Percentiles rank a stretch among this genome's conserved stretches.
Conservation (phyloP, 805 yeast species). For the Sugiyamaella qingdaonensis region DNA sequence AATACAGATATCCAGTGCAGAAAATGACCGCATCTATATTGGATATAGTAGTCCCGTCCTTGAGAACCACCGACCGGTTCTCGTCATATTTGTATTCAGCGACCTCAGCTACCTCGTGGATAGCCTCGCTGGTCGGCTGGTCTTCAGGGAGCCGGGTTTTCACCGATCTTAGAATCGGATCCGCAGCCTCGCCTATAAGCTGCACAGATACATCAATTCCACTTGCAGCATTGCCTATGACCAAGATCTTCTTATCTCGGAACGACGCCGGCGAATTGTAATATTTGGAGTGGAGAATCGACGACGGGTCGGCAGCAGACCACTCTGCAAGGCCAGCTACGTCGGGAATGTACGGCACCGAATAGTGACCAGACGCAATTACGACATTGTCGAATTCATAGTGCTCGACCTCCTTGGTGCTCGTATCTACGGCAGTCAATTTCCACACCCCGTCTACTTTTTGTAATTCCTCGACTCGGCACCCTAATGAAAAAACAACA, state of each 20-base stretch:
- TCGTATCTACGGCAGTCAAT: conserved; percentile 34
- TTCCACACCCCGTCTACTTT: conserved; percentile 40
- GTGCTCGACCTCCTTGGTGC: not conserved
- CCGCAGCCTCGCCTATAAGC: conserved; percentile 33
- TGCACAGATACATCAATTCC: conserved; percentile 73
- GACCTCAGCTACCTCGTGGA: conserved; percentile 43
- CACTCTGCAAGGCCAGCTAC: conserved; percentile 51
- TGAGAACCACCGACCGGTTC: conserved; percentile 39
- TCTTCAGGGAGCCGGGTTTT: conserved; percentile 26
- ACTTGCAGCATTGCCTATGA: conserved; percentile 75
- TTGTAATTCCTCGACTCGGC: conserved; percentile 45
- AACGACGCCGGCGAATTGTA: conserved; percentile 48
- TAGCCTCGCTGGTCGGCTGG: conserved; percentile 25
- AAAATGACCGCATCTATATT: conserved; percentile 57
- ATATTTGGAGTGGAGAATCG: conserved; percentile 54
- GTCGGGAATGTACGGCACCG: conserved; percentile 57
- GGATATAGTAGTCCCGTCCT: conserved; percentile 43
- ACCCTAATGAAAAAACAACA: conserved; percentile 40
- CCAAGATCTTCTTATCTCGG: conserved; percentile 44
- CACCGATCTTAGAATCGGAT: conserved; percentile 42
- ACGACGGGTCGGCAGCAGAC: conserved; percentile 41
- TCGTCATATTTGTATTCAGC: conserved; percentile 36
- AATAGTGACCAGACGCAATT: conserved; percentile 61
- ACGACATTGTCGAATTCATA: conserved; percentile 54
- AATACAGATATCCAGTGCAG: conserved; percentile 72